Evolutionary conservation across 2,329 filamentous ascomycete genomes (phyloP).

Genomic region (Epichloe sp.): DNA sequence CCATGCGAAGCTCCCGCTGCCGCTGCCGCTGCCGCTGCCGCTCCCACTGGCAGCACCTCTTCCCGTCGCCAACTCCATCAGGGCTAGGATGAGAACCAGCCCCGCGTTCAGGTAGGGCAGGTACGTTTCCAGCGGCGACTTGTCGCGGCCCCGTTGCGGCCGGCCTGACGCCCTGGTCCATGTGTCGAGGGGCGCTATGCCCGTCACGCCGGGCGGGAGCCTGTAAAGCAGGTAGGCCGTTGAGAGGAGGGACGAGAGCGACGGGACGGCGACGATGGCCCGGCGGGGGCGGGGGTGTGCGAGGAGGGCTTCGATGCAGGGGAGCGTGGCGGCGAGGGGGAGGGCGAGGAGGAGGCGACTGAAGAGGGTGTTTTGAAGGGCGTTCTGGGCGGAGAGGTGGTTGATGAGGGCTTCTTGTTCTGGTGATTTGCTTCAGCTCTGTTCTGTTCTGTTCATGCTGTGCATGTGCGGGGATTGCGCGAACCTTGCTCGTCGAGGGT

Average conservation of each 20-base stretch:
- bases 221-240: constrained; percentile 48
- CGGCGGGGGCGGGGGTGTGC: constrained; percentile 15
- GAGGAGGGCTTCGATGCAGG: constrained; percentile 31
- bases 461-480: background rate
- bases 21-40: constrained; percentile 10
- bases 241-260: constrained; percentile 48
- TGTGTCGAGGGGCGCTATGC: constrained; percentile 35
- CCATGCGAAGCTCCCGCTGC: constrained; percentile 19
- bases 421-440: no score
- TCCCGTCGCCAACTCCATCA: constrained; percentile 28
- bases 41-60: constrained; percentile 4
- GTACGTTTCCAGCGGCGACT: constrained; percentile 39
- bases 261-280: constrained; percentile 37
- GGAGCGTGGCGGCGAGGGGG: constrained; percentile 40
- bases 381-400: constrained; percentile 41
- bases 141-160: background rate
- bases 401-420: constrained; percentile 52
- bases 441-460: no score
- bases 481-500: constrained; percentile 65
- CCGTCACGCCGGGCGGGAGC: constrained; percentile 41
- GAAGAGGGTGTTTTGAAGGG: constrained; percentile 44
- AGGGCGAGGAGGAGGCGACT: constrained; percentile 44
- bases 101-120: constrained; percentile 48
- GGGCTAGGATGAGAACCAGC: constrained; percentile 38
- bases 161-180: constrained; percentile 16